phyloP scores from a whole-genome alignment of 2,329 filamentous ascomycete genomes.

The Hortaea sp. region DNA sequence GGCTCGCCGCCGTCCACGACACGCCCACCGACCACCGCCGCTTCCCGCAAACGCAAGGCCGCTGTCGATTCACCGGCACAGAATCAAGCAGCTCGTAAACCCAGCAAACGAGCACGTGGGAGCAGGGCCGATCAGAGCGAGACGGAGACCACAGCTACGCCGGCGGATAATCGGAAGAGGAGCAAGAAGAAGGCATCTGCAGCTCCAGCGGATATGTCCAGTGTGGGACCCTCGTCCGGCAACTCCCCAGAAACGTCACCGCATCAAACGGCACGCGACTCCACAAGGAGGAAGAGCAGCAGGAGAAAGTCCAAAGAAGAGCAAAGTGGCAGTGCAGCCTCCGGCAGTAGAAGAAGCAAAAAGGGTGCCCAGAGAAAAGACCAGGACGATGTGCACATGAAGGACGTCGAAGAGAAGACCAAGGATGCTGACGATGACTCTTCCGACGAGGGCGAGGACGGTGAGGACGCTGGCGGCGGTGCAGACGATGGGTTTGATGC shows the following conservation, averaged over 20 bases:
- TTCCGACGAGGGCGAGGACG: constrained; percentile 25
- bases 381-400: constrained; percentile 25
- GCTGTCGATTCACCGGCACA: constrained; percentile 39
- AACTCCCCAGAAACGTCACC: constrained; percentile 53
- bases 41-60: constrained; percentile 64
- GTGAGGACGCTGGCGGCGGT: constrained; percentile 26
- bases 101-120: constrained; percentile 51
- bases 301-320: constrained; percentile 55
- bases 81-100: constrained; percentile 29
- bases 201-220: constrained; percentile 56
- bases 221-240: constrained; percentile 54
- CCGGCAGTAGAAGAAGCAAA: constrained; percentile 22
- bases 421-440: constrained; percentile 11
- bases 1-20: constrained; percentile 37
- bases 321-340: constrained; percentile 18
- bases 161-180: constrained; percentile 48
- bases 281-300: constrained; percentile 62
- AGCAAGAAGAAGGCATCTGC: constrained; percentile 25
- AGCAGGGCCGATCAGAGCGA: constrained; percentile 27
- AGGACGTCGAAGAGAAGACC: constrained; percentile 21
- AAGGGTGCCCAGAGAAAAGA: constrained; percentile 19
- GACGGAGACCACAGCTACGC: constrained; percentile 28
- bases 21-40: constrained; percentile 30
- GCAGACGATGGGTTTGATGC: constrained; percentile 35
- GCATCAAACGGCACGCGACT: constrained; percentile 46